Conservation (phyloP, 352 stramenopile species). For the Pythium graminicola region DNA sequence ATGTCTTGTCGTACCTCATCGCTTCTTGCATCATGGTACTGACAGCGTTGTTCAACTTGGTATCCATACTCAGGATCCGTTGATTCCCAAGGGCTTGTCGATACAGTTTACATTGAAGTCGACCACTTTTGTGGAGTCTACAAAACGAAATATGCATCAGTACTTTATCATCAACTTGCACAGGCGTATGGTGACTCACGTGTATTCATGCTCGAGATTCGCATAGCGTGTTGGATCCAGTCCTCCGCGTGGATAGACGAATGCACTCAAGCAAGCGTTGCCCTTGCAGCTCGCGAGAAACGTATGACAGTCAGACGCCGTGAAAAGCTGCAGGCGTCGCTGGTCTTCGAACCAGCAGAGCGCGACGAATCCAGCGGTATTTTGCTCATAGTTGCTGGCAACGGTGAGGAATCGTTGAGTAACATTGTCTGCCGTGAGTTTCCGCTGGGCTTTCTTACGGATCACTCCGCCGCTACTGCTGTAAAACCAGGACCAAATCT, state of each 20-base stretch:
- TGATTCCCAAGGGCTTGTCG: constrained; percentile 58
- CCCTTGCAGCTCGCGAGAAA: constrained; percentile 41
- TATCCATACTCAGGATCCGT: constrained; percentile 64
- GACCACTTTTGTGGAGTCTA: constrained; percentile 55
- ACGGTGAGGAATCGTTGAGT: constrained; percentile 33
- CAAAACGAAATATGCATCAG: background rate
- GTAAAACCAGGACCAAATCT: constrained; percentile 80
- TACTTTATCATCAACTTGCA: background rate
- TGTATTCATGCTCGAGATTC: constrained; percentile 74
- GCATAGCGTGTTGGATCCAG: constrained; percentile 58
- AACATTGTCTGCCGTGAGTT: constrained; percentile 40
- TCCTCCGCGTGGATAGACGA: constrained; percentile 55
- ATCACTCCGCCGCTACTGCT: constrained; percentile 42
- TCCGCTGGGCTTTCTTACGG: constrained; percentile 47
- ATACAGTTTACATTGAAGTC: constrained; percentile 51
- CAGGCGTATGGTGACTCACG: constrained; percentile 26
- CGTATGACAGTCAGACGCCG: constrained; percentile 33
- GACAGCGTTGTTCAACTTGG: constrained; percentile 43
- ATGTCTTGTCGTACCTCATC: constrained; percentile 27
- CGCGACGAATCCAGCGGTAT: constrained; percentile 23
- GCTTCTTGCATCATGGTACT: constrained; percentile 37
- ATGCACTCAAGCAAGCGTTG: constrained; percentile 44
- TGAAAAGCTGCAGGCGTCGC: constrained; percentile 44
- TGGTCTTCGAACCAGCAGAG: constrained; percentile 68
- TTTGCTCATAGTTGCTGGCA: constrained; percentile 24